Base-by-base conservation (phyloP, 1,139 yeast genomes). In the Blastobotrys aristatus region DNA sequence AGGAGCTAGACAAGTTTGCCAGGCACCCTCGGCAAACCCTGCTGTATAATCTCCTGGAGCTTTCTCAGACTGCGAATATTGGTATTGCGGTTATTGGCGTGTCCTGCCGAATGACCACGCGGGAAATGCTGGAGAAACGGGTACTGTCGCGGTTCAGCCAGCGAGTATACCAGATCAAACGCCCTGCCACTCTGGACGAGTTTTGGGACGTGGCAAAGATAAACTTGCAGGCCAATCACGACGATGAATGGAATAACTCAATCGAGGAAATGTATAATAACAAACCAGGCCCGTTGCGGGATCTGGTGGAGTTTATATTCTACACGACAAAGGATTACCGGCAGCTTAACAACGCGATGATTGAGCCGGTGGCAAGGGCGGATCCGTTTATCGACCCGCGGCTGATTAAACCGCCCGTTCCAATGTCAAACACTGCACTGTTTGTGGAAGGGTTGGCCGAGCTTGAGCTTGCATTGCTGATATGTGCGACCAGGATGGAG, bases 101-200 rank as follows among this genome's bases (percentile, higher is more conserved):
- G 5, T 82, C 95, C 0, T 75, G 92, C 1, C 81, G 83, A 49
- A 72, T 87, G 55, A 86, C 86, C 7, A 75, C 88, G 0, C 71
- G 90, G 46, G 97, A 92, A 57, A 72, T 80, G 55, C 71, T 92
- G 47, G 99, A 94, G 62, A 92, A 90, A 60, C 75, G 99, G 57
- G 97, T 94, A 0, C 77, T 89, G 56, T 84, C 95, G 50, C 72
- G 99, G 52, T 92, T 90, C 64, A 82, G 95, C 30, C 97, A 90
- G 61, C 69, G 95, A 45, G 69, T 85, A 1, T 74, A 87, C 30
- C 73, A 77, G 31, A 70, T 88, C 39, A 75, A 76, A 37, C 81
- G 80, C 46, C 72, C 83, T 43, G 42, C 54, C 41, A 50, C 66
- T 48, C 47, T 71, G 68, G 65, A 57, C 44, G 40, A 62, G 55